phyloP scores from a whole-genome alignment of 177 flowering plant species.

The Telopea speciosissima region DNA sequence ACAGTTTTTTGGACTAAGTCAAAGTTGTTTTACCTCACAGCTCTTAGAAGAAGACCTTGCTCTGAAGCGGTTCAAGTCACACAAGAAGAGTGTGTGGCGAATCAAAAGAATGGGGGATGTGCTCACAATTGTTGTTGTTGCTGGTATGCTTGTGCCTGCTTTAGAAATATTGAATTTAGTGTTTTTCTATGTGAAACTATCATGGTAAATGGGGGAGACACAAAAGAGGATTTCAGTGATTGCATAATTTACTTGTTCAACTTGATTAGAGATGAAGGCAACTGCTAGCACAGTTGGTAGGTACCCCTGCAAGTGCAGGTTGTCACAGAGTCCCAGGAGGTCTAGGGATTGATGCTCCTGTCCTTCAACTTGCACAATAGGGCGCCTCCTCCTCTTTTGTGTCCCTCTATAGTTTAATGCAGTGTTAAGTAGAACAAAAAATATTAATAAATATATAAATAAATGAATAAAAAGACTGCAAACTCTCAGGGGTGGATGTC shows the following conservation, averaged over 20 bases:
- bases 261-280: too few relatives aligned
- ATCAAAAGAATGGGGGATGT: slow-evolving; percentile 69
- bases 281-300: too few relatives aligned
- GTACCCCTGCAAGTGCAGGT: too few relatives aligned
- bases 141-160: slow-evolving; percentile 38
- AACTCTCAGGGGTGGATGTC: not conserved
- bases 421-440: too few relatives aligned
- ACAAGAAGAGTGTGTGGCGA: slow-evolving; percentile 45
- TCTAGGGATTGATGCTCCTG: too few relatives aligned
- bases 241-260: not conserved
- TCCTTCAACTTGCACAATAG: too few relatives aligned
- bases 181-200: not conserved
- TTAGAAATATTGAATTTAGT: slow-evolving; percentile 1
- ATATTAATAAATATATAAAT: too few relatives aligned
- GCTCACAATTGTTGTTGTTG: slow-evolving; percentile 61
- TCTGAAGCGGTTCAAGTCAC: slow-evolving; percentile 63
- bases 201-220: not conserved
- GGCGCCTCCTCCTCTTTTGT: too few relatives aligned
- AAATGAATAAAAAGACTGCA: not conserved
- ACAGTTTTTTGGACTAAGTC: not conserved
- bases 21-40: slow-evolving; percentile 36
- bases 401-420: too few relatives aligned
- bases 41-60: slow-evolving; percentile 67
- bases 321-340: too few relatives aligned
- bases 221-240: not conserved